phyloP scores from a whole-genome alignment of 805 yeast species.

The Candida ovalis region DNA sequence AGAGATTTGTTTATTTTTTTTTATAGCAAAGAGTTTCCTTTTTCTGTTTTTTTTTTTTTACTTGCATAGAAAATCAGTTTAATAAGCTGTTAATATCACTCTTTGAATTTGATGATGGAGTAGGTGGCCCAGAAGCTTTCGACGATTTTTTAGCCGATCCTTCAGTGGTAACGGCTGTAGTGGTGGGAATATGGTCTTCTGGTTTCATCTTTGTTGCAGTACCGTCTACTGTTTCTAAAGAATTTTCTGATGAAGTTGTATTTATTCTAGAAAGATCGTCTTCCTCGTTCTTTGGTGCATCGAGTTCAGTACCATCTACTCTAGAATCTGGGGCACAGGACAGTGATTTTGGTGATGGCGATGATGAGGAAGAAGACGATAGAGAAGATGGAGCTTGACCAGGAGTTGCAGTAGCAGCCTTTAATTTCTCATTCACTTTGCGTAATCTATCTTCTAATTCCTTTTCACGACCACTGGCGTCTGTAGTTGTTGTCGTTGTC shows the following conservation, averaged over 20 bases:
- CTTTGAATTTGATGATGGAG: not conserved
- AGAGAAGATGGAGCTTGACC: not conserved
- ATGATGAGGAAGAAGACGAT: not conserved
- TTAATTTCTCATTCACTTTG: not conserved
- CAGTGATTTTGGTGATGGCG: not conserved
- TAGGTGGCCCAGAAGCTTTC: not conserved
- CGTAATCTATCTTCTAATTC: not conserved
- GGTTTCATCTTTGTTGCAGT: not conserved
- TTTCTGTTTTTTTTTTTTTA: no score
- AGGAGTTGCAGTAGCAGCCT: not conserved
- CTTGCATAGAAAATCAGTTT: no score
- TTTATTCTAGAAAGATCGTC: no score
- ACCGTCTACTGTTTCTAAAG: no score
- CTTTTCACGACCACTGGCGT: not conserved
- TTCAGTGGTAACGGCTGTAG: not conserved
- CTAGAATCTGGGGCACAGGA: no score
- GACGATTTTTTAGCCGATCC: not conserved
- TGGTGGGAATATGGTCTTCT: not conserved
- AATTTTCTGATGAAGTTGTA: no score
- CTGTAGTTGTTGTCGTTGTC: not conserved
- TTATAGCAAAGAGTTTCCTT: no score
- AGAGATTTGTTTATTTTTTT: not conserved
- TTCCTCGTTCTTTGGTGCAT: not conserved
- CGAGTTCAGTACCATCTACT: no score
- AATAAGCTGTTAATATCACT: slow-evolving; percentile 1